Evolutionary conservation across 1,284 basidiomycete genomes (phyloP), one percentile per base, ranked within the genome.

Genomic region (Fomitopsis schrenkii): DNA sequence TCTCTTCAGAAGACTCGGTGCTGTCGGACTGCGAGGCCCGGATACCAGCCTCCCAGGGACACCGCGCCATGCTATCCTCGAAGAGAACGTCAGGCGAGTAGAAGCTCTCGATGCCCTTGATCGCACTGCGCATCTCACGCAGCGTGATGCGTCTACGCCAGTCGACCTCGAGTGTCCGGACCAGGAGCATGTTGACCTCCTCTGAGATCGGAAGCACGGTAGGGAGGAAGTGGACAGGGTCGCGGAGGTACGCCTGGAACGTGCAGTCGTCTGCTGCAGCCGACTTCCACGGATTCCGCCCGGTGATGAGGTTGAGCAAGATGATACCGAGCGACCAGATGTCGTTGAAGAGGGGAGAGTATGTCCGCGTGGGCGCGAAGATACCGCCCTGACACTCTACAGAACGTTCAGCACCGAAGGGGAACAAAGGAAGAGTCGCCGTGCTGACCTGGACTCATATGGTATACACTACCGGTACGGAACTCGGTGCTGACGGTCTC

Each of bases 251-350:
- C 3, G 88, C 87, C 72, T 85, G 84, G 80, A 91, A 92, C 6
- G 88, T 90, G 59, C 86, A 87, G 71, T 91, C 90, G 63, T 83
- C 80, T 14, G 81, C 78, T 64, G 90, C 91, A n/a, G 97, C 97
- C 52, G 94, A 95, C 77, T 95, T 94, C 97, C 97, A 99, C 26
- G 97, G 97, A 71, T 98, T 98, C 62, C 95, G 89, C 19, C 95
- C 95, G 48, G 94, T 97, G 56, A 94, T 91, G 59, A 99, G 86
- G 76, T 98, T 98, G 74, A 98, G 89, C 54, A 99, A 89, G 65
- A 93, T 90, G 70, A 99, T 95, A 48, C 97, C 97, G 63, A 99
- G 84, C 26, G 97, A 97, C 97, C 97, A 99, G 66, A 99, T 87
- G 77, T 99, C 97, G 76, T 97, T 97, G 73, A 86, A 86, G 69